Base-by-base conservation (phyloP, 257 asterid species). In the Plectranthus barbatus region DNA sequence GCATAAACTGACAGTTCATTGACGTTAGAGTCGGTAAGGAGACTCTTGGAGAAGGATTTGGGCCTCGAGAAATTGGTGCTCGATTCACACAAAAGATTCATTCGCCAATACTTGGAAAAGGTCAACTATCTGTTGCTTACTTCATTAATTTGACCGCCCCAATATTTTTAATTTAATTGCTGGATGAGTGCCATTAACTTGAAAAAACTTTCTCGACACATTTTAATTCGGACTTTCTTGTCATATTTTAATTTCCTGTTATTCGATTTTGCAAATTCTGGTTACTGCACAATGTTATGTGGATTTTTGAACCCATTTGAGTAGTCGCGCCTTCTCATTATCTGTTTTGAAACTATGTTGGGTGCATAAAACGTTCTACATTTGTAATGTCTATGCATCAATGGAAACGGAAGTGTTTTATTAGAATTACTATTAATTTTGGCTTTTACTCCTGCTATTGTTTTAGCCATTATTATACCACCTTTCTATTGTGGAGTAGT, bases 11-110 rank as follows among this genome's bases (percentile, higher is more conserved):
- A n/a, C 88, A 88, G 98, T 60, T 72, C 87, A 57, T 56, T 89
- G 67, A 86, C 91, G 26, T 51, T 84, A 81, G 96, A 56, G 72
- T 77, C 80, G 11, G 95, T 86, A 12, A 77, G 98, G 72, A 83
- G 98, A 72, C 71, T 92, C 44, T 45, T 92, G 57, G 98, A 92
- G 82, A 76, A 84, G 77, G 98, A 92, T 67, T 65, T 92, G 80
- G 91, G 86, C 24, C 80, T 86, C 57, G 85, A 86, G 64, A 70
- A 76, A 56, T 51, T 72, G 74, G 83, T 93, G 0, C 70, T 92
- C 60, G 98, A 92, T 83, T 89, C 54, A 10, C 92, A 91, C 80
- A 91, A 83, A 87, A 80, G 73, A 70, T 79, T 83, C 79, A 76
- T 91, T 49, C 81, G 82, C 58, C 79, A 31, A 9, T 77, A 49